These are phyloP conservation scores for Pinus albicaulis DNA, from an alignment of 75 land plant genomes.

Conservation along the genomic window DNA sequence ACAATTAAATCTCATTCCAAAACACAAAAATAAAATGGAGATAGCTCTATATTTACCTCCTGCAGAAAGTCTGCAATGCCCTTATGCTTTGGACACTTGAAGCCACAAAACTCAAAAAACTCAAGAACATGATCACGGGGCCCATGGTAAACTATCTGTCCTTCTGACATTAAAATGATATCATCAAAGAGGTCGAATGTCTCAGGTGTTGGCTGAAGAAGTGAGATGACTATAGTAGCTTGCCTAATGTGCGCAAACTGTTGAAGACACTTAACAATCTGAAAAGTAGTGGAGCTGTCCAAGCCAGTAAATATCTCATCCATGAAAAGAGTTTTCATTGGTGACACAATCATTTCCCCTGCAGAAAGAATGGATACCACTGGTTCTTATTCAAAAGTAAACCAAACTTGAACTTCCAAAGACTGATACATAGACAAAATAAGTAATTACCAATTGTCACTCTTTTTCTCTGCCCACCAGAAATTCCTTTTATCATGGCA, in stretches of 20 bases:
- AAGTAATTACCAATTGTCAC: slow-evolving; percentile 24
- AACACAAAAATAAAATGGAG: background rate
- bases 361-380: background rate
- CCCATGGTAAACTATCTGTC: slow-evolving; percentile 83
- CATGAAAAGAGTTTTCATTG: slow-evolving; percentile 72
- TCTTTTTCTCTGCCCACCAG: slow-evolving; percentile 32
- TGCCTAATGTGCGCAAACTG: slow-evolving; percentile 65
- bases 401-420: background rate
- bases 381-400: background rate
- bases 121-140: slow-evolving; percentile 68
- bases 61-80: slow-evolving; percentile 22
- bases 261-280: slow-evolving; percentile 44
- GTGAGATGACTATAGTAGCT: slow-evolving; percentile 61
- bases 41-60: background rate
- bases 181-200: slow-evolving; percentile 86
- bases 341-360: slow-evolving; percentile 93
- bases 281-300: slow-evolving; percentile 91
- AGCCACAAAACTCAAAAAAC: slow-evolving; percentile 79
- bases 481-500: slow-evolving; percentile 30
- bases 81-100: slow-evolving; percentile 78
- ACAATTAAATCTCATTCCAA: too few species aligned
- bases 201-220: slow-evolving; percentile 87
- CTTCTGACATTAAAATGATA: slow-evolving; percentile 77
- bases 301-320: slow-evolving; percentile 93
- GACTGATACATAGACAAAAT: background rate